Evolutionary conservation across 78 protist species (phyloP), one percentile per base, ranked within the genome.

Genomic region (Dictyostelium firmibasis): DNA sequence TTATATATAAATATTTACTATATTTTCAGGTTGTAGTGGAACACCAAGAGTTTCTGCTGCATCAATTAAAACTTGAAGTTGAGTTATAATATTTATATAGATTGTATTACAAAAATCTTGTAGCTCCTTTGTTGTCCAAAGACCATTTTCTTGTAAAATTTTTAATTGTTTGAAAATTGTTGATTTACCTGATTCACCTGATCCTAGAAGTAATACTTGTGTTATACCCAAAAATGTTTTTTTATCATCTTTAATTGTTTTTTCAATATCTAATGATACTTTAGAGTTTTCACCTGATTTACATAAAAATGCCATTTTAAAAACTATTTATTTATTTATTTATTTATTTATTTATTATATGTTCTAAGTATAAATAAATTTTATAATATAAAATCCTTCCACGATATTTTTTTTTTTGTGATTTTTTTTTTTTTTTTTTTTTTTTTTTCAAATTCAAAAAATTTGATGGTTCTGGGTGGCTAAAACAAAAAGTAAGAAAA

Each of bases 101-200:
- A 91, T 78, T 23, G 81, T 69, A 64, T 85, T 85, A 23, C 85
- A 11, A 82, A 70, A 91, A 2, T 84, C 91, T 50, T 77, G 35
- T 38, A 84, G 27, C 6, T 81, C 88, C 0, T 62, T 8, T 36
- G 67, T 79, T 8, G 41, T 47, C 94, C 86, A 83, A 67, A 20
- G 29, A 41, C 91, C 96, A 79, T 83, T 81, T 29, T 85, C 89
- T 78, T 94, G 96, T 27, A 94, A 38, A 31, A 94, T 94, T 47
- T 83, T 94, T 14, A 94, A 75, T 76, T 94, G 96, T 60, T 94
- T 94, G 35, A 85, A 84, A 50, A 94, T 94, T 4, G 96, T 94
- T 13, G 86, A 75, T 97, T 98, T 98, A 35, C 99, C 99, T 5
- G 96, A 89, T 82, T 97, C 99, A 64, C 99, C 99, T 14, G 99